These are phyloP conservation scores for Acacia melanoxylon DNA, from an alignment of 306 rosid species.

Conservation along the genomic window DNA sequence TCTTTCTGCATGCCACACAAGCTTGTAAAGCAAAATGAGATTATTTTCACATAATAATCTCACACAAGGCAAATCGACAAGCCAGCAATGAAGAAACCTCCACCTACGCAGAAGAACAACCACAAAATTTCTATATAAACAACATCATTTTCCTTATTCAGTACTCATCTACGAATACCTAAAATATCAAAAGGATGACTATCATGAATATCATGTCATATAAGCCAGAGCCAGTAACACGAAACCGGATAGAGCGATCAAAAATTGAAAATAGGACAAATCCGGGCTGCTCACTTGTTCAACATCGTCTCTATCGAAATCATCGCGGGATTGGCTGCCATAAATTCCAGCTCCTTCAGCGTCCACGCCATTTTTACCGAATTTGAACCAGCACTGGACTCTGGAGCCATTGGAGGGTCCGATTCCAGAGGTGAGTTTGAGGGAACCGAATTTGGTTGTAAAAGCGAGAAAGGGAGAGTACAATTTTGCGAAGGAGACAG, in stretches of 20 bases:
- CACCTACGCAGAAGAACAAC: slow-evolving; percentile 3
- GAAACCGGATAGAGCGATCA: slow-evolving; percentile 6
- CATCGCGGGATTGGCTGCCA: slow-evolving; percentile 91
- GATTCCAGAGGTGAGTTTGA: slow-evolving; percentile 36
- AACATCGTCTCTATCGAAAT: slow-evolving; percentile 90
- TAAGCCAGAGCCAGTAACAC: neutral
- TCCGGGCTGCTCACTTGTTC: slow-evolving; percentile 62
- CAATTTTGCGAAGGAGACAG: slow-evolving; percentile 39
- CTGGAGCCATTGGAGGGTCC: slow-evolving; percentile 90
- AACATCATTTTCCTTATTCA: neutral
- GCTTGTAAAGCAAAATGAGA: neutral
- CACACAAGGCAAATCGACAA: neutral
- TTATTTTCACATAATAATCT: slow-evolving; percentile 3
- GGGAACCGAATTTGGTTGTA: slow-evolving; percentile 41
- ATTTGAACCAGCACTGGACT: slow-evolving; percentile 81
- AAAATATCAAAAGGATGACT: slow-evolving; percentile 6
- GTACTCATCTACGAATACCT: neutral
- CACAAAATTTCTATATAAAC: neutral
- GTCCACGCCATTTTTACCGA: slow-evolving; percentile 84
- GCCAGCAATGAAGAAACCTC: slow-evolving; percentile 4
- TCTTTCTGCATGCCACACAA: neutral
- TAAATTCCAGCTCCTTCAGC: slow-evolving; percentile 98
- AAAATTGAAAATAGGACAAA: slow-evolving; percentile 8
- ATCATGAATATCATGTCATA: neutral
- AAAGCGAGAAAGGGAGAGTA: slow-evolving; percentile 53